phyloP scores from a whole-genome alignment of 768 basidiomycete species.

The Dacryopinax primogenitus region DNA sequence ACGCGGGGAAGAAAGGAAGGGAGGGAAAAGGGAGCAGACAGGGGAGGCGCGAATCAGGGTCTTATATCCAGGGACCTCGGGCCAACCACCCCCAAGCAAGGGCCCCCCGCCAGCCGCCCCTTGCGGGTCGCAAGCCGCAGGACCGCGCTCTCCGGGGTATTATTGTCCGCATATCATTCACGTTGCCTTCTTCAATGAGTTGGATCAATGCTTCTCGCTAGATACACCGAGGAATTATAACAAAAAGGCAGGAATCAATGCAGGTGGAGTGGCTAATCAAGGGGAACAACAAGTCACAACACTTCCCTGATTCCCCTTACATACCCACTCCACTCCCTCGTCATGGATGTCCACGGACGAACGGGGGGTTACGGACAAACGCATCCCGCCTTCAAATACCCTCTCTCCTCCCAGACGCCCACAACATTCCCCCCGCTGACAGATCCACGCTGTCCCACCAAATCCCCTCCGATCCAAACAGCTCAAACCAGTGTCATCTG shows the following conservation, averaged over 20 bases:
- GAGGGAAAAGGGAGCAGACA: conserved; percentile 6
- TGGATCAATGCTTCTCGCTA: too few relatives aligned
- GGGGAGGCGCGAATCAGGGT: conserved; percentile 10
- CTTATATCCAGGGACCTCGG: conserved; percentile 8
- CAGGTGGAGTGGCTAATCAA: neutral
- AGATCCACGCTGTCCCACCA: neutral
- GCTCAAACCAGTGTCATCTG: neutral
- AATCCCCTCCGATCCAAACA: neutral
- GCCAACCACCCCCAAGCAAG: neutral
- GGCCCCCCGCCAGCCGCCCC: neutral
- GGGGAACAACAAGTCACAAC: neutral
- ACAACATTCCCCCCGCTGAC: neutral
- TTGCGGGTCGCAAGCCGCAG: conserved; percentile 4
- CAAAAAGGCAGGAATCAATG: neutral
- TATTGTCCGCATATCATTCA: too few relatives aligned
- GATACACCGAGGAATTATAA: neutral
- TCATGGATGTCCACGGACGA: conserved; percentile 4
- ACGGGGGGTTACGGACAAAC: neutral
- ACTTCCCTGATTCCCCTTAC: neutral
- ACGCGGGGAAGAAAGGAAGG: conserved; percentile 7
- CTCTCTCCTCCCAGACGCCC: neutral
- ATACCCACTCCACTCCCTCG: neutral
- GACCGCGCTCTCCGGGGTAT: neutral
- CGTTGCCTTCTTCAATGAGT: too few relatives aligned
- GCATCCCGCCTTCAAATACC: neutral